phyloP scores from a whole-genome alignment of 2,329 filamentous ascomycete species.

The Fusarium xyrophilum region DNA sequence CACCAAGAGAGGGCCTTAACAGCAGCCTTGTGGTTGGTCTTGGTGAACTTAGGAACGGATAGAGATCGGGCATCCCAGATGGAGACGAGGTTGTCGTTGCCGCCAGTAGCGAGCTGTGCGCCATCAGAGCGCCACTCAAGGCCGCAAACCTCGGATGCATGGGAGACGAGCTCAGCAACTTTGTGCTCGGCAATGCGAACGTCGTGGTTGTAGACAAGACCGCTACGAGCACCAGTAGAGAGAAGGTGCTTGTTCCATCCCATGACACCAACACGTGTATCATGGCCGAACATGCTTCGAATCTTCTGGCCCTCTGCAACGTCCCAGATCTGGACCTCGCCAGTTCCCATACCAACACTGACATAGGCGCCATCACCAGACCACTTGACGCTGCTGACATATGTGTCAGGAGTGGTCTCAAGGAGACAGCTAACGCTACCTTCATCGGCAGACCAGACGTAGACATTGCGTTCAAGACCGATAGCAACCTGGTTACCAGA shows the following conservation, averaged over 20 bases:
- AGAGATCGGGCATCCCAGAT: conserved; percentile 98
- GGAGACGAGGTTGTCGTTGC: conserved; percentile 98
- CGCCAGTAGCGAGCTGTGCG: conserved; percentile 94
- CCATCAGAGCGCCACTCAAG: conserved; percentile 98
- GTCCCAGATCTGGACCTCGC: conserved; percentile 99
- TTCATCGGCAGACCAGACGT: conserved; percentile 97
- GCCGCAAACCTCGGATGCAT: conserved; percentile 97
- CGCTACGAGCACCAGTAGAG: conserved; percentile 92
- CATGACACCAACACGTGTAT: conserved; percentile 96
- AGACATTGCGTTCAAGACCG: conserved; percentile 94
- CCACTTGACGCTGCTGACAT: conserved; percentile 99
- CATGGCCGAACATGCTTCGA: conserved; percentile 97
- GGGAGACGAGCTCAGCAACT: conserved; percentile 93
- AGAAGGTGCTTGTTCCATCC: conserved; percentile 99
- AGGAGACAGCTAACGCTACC: conserved; percentile 88
- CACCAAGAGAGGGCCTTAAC: conserved; percentile 99
- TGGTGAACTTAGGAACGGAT: conserved; percentile 95
- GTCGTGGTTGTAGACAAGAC: conserved; percentile 97
- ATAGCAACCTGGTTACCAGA: conserved; percentile 98
- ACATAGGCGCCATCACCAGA: conserved; percentile 97
- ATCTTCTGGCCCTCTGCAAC: conserved; percentile 94
- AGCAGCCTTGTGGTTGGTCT: conserved; percentile 98
- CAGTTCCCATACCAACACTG: conserved; percentile 89
- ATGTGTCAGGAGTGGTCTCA: conserved; percentile 88
- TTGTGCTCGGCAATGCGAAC: conserved; percentile 98